Conservation (phyloP, 805 yeast species). For the Saccharomycopsis oosterbeekiorum region DNA sequence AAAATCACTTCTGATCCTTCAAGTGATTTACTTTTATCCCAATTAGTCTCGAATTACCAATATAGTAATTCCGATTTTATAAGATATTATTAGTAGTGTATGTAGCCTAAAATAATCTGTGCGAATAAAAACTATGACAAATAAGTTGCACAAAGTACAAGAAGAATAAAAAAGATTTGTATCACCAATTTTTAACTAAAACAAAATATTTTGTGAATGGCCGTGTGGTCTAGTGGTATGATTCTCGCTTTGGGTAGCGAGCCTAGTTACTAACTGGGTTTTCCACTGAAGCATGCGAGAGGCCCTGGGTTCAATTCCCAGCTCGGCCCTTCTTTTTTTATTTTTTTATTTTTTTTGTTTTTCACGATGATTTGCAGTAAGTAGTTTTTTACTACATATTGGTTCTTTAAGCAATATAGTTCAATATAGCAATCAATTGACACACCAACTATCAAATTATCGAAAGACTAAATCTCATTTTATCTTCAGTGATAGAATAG, state of each 20-base stretch:
- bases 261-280: neutral
- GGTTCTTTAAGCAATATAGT: no score
- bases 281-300: slow-evolving; percentile 15
- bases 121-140: no score
- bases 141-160: no score
- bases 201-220: slow-evolving; percentile 14
- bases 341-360: neutral
- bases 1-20: no score
- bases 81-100: no score
- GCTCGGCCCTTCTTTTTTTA: slow-evolving; percentile 19
- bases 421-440: neutral
- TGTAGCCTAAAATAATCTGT: no score
- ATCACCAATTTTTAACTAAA: no score
- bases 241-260: slow-evolving; percentile 42
- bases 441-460: neutral
- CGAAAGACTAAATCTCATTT: neutral
- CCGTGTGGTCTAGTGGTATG: slow-evolving; percentile 49
- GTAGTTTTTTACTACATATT: no score
- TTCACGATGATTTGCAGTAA: no score
- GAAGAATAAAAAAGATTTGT: no score
- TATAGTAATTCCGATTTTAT: neutral
- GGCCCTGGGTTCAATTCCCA: slow-evolving; percentile 21
- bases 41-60: no score
- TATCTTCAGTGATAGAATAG: neutral
- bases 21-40: no score